These are phyloP conservation scores for Ceratonia siliqua DNA, from an alignment of 306 rosid species.

Conservation along the genomic window DNA sequence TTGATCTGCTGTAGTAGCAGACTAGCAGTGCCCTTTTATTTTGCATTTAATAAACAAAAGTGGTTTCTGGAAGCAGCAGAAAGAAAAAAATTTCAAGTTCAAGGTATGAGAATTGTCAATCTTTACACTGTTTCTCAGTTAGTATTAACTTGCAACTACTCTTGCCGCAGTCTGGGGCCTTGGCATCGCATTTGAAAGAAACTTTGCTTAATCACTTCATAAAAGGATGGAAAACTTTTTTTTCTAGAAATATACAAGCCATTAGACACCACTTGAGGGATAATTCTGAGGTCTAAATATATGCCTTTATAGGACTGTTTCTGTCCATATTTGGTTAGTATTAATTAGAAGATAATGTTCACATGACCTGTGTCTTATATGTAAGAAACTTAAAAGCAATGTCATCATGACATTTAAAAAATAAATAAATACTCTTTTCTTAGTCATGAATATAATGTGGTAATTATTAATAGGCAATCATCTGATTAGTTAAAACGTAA, in stretches of 20 bases:
- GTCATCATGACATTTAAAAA: too few relatives aligned
- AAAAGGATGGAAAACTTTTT: too few relatives aligned
- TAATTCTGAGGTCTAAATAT: neutral
- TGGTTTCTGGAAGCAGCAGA: neutral
- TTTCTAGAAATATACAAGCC: too few relatives aligned
- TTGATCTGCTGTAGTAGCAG: too few relatives aligned
- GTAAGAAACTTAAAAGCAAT: too few relatives aligned
- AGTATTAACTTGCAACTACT: neutral
- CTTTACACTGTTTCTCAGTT: neutral
- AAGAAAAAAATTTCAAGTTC: neutral
- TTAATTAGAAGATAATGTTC: neutral
- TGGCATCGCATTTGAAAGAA: neutral
- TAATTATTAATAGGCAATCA: too few relatives aligned
- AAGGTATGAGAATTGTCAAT: constrained; percentile 20
- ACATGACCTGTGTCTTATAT: too few relatives aligned
- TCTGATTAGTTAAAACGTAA: too few relatives aligned
- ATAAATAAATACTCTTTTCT: neutral
- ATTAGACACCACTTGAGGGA: too few relatives aligned
- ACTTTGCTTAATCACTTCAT: neutral
- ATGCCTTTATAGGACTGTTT: neutral
- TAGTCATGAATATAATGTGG: neutral
- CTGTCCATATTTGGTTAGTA: neutral
- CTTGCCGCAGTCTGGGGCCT: neutral
- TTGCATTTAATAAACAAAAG: neutral
- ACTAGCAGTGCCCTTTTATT: neutral